Evolutionary conservation across 2,329 filamentous ascomycete species (phyloP), one percentile per base, ranked within the genome.

Genomic region (Fusarium mundagurra): DNA sequence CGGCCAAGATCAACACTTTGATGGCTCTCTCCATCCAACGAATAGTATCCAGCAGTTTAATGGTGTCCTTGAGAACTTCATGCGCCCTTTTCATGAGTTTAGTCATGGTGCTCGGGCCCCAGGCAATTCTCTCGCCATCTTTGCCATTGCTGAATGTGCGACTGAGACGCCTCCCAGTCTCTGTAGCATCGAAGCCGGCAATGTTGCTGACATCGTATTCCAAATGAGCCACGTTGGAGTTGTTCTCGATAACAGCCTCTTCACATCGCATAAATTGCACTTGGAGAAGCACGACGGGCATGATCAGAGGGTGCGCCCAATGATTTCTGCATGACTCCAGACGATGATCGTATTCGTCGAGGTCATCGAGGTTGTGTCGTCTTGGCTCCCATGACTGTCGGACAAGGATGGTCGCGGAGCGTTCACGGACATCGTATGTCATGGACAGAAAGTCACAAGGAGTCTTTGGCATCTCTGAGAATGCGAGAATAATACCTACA

Each of bases 391-490:
- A 85, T 1, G 84, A 86, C 54, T 86, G 84, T 9, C 85, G 81
- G 43, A 86, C 81, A 12, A 86, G 74, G 27, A 85, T 82, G 2
- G 82, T 86, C 6, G 85, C 79, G 6, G 80, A 82, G 27, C 81
- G 81, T 13, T 80, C 81, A 14, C 80, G 75, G 41, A 86, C 74
- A 61, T 82, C 80, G 75, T 86, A 86, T 9, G 84, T 83, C 83
- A 86, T 84, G 47, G 84, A 86, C 16, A 86, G 77, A 69, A 86
- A 86, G 74, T 86, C 85, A 53, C 84, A 86, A 1, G 85, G 85
- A 0, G 85, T 84, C 48, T 82, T 83, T 29, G 85, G 83, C 61
- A 84, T 83, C 29, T 81, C 81, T 8, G 85, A 85, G 71, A 86
- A 86, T 39, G 84, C 84, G 59, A 86, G 79, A 59, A 86, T 84